phyloP scores from a whole-genome alignment of 768 basidiomycete genomes.

The Termitomyces sp. region DNA sequence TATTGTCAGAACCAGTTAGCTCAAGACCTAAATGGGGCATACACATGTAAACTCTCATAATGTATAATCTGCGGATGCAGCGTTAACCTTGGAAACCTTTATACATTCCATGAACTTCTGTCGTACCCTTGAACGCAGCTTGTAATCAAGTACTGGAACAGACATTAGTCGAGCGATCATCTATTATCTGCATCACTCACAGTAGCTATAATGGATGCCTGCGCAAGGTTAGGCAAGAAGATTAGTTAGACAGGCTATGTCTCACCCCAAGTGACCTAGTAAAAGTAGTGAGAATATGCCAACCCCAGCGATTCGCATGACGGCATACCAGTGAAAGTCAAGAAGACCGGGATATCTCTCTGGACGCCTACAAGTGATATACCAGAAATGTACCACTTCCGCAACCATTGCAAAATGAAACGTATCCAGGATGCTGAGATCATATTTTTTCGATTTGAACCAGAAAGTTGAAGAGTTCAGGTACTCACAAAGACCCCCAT shows the following conservation, averaged over 20 bases:
- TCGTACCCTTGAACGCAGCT: slow-evolving; percentile 8
- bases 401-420: slow-evolving; percentile 10
- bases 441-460: too few relatives aligned
- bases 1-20: background rate
- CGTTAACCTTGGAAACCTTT: background rate
- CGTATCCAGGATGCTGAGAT: slow-evolving; percentile 4
- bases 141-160: slow-evolving; percentile 2
- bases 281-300: background rate
- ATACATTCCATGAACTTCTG: background rate
- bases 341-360: slow-evolving; percentile 3
- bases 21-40: background rate
- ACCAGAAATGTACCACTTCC: slow-evolving; percentile 9
- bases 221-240: background rate
- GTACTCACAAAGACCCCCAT: slow-evolving; percentile 5
- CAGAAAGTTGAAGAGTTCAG: background rate
- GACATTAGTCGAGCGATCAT: background rate
- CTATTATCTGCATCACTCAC: background rate
- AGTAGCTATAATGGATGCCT: slow-evolving; percentile 10
- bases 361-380: slow-evolving; percentile 3
- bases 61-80: background rate
- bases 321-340: slow-evolving; percentile 5
- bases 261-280: slow-evolving; percentile 9
- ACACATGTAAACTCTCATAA: slow-evolving; percentile 10
- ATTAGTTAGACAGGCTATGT: background rate
- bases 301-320: background rate